Percentiles rank a stretch among this genome's conserved stretches.
Evolutionary conservation across 305 asterid genomes (phyloP).

Genomic region (Solanum hybrid): DNA sequence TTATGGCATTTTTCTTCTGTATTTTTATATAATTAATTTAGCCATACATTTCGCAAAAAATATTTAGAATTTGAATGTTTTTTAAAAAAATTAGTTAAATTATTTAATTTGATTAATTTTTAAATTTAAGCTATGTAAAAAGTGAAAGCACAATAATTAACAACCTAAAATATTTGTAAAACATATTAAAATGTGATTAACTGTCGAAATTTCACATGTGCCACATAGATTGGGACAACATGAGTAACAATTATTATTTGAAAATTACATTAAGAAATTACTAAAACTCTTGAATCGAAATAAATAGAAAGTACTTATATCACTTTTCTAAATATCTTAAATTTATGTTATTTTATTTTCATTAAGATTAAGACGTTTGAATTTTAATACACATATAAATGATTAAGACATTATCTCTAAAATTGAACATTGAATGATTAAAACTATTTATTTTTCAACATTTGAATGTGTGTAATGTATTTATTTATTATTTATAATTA

Average conservation of each 20-base stretch:
- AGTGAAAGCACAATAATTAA: too few species aligned
- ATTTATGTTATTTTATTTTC: too few species aligned
- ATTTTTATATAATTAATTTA: too few species aligned
- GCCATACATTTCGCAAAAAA: not conserved
- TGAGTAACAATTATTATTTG: not conserved
- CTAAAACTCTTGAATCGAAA: not conserved
- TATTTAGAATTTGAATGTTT: too few species aligned
- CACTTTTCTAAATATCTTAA: too few species aligned
- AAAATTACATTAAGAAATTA: too few species aligned
- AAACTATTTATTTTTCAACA: not conserved
- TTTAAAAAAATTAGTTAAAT: too few species aligned
- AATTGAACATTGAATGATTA: not conserved
- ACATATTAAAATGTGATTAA: not conserved
- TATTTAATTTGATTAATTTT: too few species aligned
- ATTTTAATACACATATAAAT: too few species aligned
- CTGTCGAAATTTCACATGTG: not conserved
- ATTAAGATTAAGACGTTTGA: not conserved
- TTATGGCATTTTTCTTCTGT: not conserved
- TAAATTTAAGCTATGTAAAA: too few species aligned
- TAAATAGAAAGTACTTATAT: not conserved
- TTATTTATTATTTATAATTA: too few species aligned
- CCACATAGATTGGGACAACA: not conserved
- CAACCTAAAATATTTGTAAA: not conserved
- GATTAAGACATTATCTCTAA: not conserved
- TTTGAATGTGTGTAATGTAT: not conserved